A percentile compares a stretch with the other conserved stretches of the same genome.
These are phyloP conservation scores for Cystobasidium ongulense DNA, from an alignment of 768 basidiomycete genomes.

Conservation along the genomic window DNA sequence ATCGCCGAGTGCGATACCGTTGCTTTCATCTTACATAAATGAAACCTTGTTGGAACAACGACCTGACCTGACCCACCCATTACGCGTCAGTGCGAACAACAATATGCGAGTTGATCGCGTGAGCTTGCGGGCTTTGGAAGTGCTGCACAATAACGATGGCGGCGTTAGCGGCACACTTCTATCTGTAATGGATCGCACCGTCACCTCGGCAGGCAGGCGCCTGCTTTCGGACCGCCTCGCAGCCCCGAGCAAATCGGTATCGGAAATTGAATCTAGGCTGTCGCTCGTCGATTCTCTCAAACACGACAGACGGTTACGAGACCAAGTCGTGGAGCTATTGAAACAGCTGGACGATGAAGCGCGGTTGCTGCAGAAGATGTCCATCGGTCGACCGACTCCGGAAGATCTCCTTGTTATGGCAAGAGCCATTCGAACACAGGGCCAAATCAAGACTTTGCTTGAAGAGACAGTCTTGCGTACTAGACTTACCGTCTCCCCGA, in stretches of 20 bases:
- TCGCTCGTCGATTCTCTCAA: conserved; percentile 66
- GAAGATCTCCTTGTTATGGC: conserved; percentile 58
- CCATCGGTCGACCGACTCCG: conserved; percentile 60
- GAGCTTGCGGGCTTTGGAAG: conserved; percentile 77
- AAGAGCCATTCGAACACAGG: conserved; percentile 7
- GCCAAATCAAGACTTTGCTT: conserved; percentile 5
- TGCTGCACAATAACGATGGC: conserved; percentile 67
- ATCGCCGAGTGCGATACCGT: neutral
- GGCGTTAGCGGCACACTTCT: conserved; percentile 65
- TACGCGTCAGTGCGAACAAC: conserved; percentile 52
- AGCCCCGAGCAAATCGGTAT: conserved; percentile 69
- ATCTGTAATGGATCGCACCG: conserved; percentile 65
- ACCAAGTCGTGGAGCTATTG: conserved; percentile 58
- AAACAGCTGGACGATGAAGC: conserved; percentile 59
- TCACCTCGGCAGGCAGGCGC: conserved; percentile 67
- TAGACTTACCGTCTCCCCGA: neutral
- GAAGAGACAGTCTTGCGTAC: neutral
- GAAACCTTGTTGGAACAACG: conserved; percentile 63
- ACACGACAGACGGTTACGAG: conserved; percentile 56
- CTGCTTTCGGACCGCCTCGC: conserved; percentile 68
- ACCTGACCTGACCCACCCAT: conserved; percentile 58
- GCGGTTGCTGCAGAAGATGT: conserved; percentile 70
- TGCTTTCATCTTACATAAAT: conserved; percentile 19
- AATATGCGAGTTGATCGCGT: conserved; percentile 82
- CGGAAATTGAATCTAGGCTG: conserved; percentile 68